phyloP scores from a whole-genome alignment of 495 filamentous ascomycete species.

The Evansstolkia leycettana region DNA sequence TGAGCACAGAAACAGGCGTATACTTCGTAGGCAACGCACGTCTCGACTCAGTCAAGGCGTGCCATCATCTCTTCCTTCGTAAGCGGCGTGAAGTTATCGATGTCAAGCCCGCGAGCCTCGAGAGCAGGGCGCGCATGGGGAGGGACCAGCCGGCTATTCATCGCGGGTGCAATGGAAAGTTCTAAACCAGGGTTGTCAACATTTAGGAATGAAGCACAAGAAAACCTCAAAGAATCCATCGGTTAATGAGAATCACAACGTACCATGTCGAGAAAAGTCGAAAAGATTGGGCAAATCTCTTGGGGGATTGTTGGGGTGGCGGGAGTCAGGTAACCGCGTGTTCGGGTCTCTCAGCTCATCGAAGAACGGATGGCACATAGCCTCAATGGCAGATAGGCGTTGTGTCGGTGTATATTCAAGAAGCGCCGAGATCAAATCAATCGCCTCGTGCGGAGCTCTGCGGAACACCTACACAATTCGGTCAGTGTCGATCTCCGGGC shows the following conservation, averaged over 20 bases:
- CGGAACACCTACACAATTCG: slow-evolving; percentile 64
- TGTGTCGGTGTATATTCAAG: slow-evolving; percentile 97
- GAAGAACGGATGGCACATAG: slow-evolving; percentile 98
- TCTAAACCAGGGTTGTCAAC: slow-evolving; percentile 40
- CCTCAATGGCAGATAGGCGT: slow-evolving; percentile 84
- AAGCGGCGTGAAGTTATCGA: slow-evolving; percentile 87
- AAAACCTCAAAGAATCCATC: slow-evolving; percentile 1
- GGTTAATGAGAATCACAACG: slow-evolving; percentile 13
- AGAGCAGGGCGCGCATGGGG: slow-evolving; percentile 65
- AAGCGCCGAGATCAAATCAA: slow-evolving; percentile 86
- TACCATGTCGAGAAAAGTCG: slow-evolving; percentile 90
- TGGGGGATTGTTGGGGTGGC: slow-evolving; percentile 62
- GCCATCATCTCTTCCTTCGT: slow-evolving; percentile 94
- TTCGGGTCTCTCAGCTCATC: slow-evolving; percentile 85
- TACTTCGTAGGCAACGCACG: slow-evolving; percentile 27
- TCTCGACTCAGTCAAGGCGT: slow-evolving; percentile 70
- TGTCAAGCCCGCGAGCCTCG: slow-evolving; percentile 68
- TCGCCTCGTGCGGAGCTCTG: slow-evolving; percentile 81
- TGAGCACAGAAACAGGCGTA: slow-evolving; percentile 21
- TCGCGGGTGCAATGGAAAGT: slow-evolving; percentile 80
- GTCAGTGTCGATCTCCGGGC: neutral
- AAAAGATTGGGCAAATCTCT: slow-evolving; percentile 82
- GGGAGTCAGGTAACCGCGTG: slow-evolving; percentile 85
- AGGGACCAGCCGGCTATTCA: slow-evolving; percentile 83
- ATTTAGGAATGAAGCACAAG: slow-evolving; percentile 1